Evolutionary conservation across 2,329 filamentous ascomycete species (phyloP).

Genomic region (Drechslerella coelobrocha): DNA sequence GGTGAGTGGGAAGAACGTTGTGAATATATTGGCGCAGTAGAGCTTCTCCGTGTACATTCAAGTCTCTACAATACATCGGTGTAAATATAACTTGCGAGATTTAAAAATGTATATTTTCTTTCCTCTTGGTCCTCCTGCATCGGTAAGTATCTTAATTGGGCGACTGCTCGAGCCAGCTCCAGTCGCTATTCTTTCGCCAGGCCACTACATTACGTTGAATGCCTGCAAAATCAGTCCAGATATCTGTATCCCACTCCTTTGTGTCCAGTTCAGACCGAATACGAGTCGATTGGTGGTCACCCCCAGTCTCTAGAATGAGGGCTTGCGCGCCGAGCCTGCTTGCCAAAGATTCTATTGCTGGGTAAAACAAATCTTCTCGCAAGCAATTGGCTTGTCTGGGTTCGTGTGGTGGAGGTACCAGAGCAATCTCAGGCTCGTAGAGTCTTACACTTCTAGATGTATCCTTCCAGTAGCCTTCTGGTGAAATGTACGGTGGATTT

Average conservation of each 20-base stretch:
- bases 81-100: no score
- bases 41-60: slow-evolving; percentile 54
- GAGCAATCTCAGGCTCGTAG: slow-evolving; percentile 79
- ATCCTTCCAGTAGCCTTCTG: slow-evolving; percentile 66
- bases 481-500: slow-evolving; percentile 91
- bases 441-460: slow-evolving; percentile 77
- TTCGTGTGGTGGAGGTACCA: slow-evolving; percentile 68
- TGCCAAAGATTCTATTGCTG: slow-evolving; percentile 49
- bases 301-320: slow-evolving; percentile 53
- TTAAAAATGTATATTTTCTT: no score
- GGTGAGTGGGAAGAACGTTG: slow-evolving; percentile 70
- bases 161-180: slow-evolving; percentile 25
- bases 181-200: slow-evolving; percentile 51
- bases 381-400: not conserved
- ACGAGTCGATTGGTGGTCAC: slow-evolving; percentile 52
- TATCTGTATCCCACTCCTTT: slow-evolving; percentile 32
- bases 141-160: no score
- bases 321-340: slow-evolving; percentile 39
- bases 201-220: slow-evolving; percentile 53
- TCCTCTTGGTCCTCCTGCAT: no score
- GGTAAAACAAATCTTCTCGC: slow-evolving; percentile 54
- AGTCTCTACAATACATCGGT: no score
- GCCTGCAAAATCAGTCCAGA: slow-evolving; percentile 54
- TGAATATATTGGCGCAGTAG: slow-evolving; percentile 72
- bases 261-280: slow-evolving; percentile 34